Conservation (phyloP, 2,329 filamentous ascomycete genomes). For the Pseudogymnoascus sp. region DNA sequence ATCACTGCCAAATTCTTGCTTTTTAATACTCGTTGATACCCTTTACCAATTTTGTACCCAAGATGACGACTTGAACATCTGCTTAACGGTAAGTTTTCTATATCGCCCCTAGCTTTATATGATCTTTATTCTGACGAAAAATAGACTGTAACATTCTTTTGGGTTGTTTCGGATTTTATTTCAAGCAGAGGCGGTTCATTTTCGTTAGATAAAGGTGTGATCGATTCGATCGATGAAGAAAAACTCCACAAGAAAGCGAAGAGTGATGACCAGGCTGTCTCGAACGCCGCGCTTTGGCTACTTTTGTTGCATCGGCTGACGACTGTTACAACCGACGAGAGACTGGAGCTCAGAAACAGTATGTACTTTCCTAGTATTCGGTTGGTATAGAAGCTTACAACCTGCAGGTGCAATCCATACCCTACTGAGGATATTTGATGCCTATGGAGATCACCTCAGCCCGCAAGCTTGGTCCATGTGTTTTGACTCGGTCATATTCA, state of each 20-base stretch:
- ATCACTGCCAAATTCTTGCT: slow-evolving; percentile 62
- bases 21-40: slow-evolving; percentile 74
- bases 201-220: slow-evolving; percentile 51
- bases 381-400: slow-evolving; percentile 35
- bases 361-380: slow-evolving; percentile 30
- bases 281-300: slow-evolving; percentile 72
- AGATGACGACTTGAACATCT: slow-evolving; percentile 88
- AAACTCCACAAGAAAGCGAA: slow-evolving; percentile 53
- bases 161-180: slow-evolving; percentile 88
- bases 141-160: slow-evolving; percentile 87
- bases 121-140: background rate
- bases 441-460: slow-evolving; percentile 74
- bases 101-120: background rate
- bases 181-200: slow-evolving; percentile 53
- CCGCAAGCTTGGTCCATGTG: slow-evolving; percentile 79
- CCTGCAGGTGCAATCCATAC: slow-evolving; percentile 72
- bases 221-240: slow-evolving; percentile 50
- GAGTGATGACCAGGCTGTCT: slow-evolving; percentile 52
- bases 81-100: slow-evolving; percentile 64
- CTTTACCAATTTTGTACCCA: slow-evolving; percentile 86
- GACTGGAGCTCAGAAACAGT: slow-evolving; percentile 74
- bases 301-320: slow-evolving; percentile 66
- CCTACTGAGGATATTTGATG: slow-evolving; percentile 83
- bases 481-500: slow-evolving; percentile 73
- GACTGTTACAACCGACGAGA: slow-evolving; percentile 62